Percentiles rank a stretch among this genome's conserved stretches.
Evolutionary conservation across 805 yeast species (phyloP).

Genomic region (Barnettozyma vustinii): DNA sequence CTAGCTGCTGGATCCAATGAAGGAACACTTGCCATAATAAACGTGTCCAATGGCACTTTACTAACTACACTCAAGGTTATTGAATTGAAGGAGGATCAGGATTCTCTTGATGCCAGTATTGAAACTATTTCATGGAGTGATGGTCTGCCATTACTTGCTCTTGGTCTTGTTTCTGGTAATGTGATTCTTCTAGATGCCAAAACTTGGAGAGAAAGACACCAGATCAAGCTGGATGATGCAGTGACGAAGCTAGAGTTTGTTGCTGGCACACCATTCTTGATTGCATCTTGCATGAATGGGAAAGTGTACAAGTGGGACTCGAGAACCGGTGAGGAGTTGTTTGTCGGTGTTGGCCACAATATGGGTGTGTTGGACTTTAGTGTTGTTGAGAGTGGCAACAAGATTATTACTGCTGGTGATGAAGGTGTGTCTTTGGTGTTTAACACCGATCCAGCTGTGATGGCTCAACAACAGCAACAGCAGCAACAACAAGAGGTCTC

Average conservation of each 20-base stretch:
- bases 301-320: conserved; percentile 82
- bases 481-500: background rate
- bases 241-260: conserved; percentile 75
- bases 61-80: conserved; percentile 61
- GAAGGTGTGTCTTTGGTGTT: conserved; percentile 83
- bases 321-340: conserved; percentile 73
- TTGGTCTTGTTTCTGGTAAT: conserved; percentile 87
- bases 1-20: conserved; percentile 84
- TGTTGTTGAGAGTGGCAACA: conserved; percentile 56
- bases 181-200: conserved; percentile 76
- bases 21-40: conserved; percentile 77
- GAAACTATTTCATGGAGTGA: conserved; percentile 85
- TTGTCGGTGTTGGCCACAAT: conserved; percentile 85
- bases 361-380: conserved; percentile 91
- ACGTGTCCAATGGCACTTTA: conserved; percentile 66
- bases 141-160: conserved; percentile 60
- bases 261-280: conserved; percentile 46
- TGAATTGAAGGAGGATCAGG: conserved; percentile 49
- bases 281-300: conserved; percentile 82
- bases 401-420: conserved; percentile 89
- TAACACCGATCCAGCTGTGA: conserved; percentile 11
- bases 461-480: conserved; percentile 2
- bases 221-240: conserved; percentile 69
- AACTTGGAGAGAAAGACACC: conserved; percentile 81
- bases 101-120: conserved; percentile 59